Conservation (phyloP, 2,329 filamentous ascomycete genomes). For the Cercospora brassicicola region DNA sequence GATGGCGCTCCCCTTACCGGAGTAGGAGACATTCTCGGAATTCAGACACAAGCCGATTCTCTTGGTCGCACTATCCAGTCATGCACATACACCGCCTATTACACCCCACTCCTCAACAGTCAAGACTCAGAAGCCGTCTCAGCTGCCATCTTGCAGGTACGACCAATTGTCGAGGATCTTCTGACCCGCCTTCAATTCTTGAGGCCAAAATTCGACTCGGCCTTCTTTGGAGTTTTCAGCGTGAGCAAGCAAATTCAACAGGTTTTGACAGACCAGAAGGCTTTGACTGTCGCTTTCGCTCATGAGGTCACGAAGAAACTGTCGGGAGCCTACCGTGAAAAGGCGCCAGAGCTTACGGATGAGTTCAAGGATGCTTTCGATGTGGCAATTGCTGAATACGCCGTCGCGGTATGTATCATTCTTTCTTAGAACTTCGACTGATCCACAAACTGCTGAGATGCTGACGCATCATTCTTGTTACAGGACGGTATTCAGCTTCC, state of each 20-base stretch:
- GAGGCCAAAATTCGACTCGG: neutral
- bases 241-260: constrained; percentile 1
- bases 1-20: neutral
- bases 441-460: neutral
- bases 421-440: neutral
- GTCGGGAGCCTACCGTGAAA: constrained; percentile 1
- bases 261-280: constrained; percentile 14
- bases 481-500: neutral
- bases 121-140: neutral
- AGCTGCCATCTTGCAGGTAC: neutral
- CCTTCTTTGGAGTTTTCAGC: neutral
- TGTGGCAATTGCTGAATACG: constrained; percentile 10
- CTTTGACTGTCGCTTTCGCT: constrained; percentile 5
- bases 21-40: neutral
- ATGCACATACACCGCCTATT: neutral
- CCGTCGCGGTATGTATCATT: neutral
- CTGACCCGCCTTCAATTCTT: neutral
- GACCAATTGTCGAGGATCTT: neutral
- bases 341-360: constrained; percentile 3
- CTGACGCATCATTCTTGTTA: neutral
- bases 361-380: constrained; percentile 9
- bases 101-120: neutral
- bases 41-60: neutral
- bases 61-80: neutral
- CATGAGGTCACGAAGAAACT: constrained; percentile 9